Evolutionary conservation across 2,329 filamentous ascomycete species (phyloP).

Genomic region (Neurospora sp.): DNA sequence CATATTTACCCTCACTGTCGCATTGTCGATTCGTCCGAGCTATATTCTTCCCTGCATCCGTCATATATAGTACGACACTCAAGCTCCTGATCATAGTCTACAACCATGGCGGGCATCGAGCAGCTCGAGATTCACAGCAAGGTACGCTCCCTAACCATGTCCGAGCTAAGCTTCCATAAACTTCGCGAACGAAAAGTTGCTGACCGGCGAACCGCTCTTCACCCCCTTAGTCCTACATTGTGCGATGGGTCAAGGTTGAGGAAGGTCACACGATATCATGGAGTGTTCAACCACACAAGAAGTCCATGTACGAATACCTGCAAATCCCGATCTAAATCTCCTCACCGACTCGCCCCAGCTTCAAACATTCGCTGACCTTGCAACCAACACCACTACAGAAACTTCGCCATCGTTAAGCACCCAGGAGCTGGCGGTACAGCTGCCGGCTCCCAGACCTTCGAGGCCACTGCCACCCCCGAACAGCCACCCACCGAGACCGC

Average conservation of each 20-base stretch:
- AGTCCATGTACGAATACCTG: slow-evolving; percentile 60
- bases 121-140: slow-evolving; percentile 96
- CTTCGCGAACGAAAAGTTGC: not conserved
- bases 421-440: slow-evolving; percentile 59
- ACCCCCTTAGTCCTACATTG: slow-evolving; percentile 75
- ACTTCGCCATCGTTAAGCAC: slow-evolving; percentile 97
- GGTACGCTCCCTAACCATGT: slow-evolving; percentile 40
- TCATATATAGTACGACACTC: not conserved
- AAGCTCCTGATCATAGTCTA: not conserved
- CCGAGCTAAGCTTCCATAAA: not conserved
- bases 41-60: not conserved
- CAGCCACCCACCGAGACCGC: slow-evolving; percentile 23
- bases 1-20: not conserved
- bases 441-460: slow-evolving; percentile 32
- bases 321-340: not conserved
- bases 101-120: slow-evolving; percentile 81
- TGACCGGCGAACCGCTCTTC: not conserved
- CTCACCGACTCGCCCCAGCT: not conserved
- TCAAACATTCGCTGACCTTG: slow-evolving; percentile 1
- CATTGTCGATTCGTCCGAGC: not conserved
- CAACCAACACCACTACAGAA: slow-evolving; percentile 35
- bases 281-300: slow-evolving; percentile 96
- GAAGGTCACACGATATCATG: slow-evolving; percentile 89
- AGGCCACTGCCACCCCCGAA: slow-evolving; percentile 32
- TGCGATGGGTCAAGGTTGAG: slow-evolving; percentile 91